These are phyloP conservation scores for Stylonectria norvegica DNA, from an alignment of 2,329 filamentous ascomycete species.

Conservation along the genomic window DNA sequence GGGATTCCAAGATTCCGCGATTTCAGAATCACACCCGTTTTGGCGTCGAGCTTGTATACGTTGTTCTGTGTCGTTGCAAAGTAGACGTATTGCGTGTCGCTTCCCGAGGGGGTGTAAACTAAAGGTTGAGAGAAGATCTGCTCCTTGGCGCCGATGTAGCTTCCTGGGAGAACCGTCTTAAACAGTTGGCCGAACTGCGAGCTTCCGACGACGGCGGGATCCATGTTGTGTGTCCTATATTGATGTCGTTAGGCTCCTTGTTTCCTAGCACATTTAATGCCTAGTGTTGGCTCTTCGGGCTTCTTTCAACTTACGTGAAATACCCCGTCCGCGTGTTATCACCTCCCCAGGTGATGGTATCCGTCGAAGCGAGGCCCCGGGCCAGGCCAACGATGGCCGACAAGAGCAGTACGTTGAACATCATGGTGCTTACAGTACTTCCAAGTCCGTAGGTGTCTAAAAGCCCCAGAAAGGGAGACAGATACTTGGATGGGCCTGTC, in stretches of 20 bases:
- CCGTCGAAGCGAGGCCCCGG: conserved; percentile 41
- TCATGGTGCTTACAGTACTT: conserved; percentile 22
- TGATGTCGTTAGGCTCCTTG: too few species aligned
- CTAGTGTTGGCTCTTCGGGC: too few species aligned
- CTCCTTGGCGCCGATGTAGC: conserved; percentile 47
- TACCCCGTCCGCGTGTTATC: conserved; percentile 54
- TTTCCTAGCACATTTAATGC: too few species aligned
- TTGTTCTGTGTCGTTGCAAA: conserved; percentile 57
- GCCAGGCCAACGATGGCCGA: conserved; percentile 33
- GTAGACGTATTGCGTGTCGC: conserved; percentile 50
- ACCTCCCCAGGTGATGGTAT: conserved; percentile 59
- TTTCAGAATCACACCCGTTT: conserved; percentile 49
- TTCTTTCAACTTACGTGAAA: conserved; percentile 44
- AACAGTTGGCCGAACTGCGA: conserved; percentile 55
- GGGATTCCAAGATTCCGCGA: conserved; percentile 47
- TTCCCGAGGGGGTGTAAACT: conserved; percentile 46
- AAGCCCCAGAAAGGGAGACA: too few species aligned
- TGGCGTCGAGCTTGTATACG: conserved; percentile 53
- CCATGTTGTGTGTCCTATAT: conserved; percentile 57
- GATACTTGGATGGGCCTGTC: too few species aligned
- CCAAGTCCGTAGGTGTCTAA: too few species aligned
- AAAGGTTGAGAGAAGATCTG: conserved; percentile 52
- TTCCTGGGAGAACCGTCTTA: conserved; percentile 48
- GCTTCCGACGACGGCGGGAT: conserved; percentile 55
- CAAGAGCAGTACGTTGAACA: conserved; percentile 26